Conservation (phyloP, 352 stramenopile genomes). For the Phytophthora brassicae region DNA sequence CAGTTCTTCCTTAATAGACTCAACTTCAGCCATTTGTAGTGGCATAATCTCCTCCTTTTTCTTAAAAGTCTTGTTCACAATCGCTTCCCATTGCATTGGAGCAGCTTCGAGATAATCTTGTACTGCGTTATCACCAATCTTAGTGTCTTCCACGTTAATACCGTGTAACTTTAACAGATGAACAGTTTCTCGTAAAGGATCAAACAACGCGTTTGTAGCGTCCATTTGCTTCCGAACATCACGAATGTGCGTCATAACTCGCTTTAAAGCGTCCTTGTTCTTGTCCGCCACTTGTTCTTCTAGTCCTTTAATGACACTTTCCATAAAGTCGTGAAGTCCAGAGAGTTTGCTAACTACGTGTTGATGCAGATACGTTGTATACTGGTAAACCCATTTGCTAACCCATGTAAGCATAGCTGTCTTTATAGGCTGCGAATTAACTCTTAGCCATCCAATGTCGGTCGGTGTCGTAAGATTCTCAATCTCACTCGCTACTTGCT, state of each 20-base stretch:
- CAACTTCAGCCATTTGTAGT: conserved; percentile 95
- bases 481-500: conserved; percentile 92
- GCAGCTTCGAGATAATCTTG: conserved; percentile 95
- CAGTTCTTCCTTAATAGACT: conserved; percentile 93
- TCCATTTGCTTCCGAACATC: conserved; percentile 94
- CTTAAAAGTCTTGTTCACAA: conserved; percentile 98
- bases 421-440: conserved; percentile 97
- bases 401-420: conserved; percentile 95
- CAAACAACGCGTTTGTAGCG: conserved; percentile 93
- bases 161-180: conserved; percentile 95
- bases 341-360: conserved; percentile 90
- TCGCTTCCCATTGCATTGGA: conserved; percentile 95
- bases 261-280: conserved; percentile 95
- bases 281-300: conserved; percentile 90
- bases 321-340: conserved; percentile 93
- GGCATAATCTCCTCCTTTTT: conserved; percentile 99
- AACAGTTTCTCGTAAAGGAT: conserved; percentile 92
- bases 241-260: conserved; percentile 96
- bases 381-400: conserved; percentile 96
- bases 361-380: conserved; percentile 93
- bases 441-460: conserved; percentile 97
- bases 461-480: conserved; percentile 86
- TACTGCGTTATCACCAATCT: conserved; percentile 77
- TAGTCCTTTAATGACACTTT: conserved; percentile 88
- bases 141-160: conserved; percentile 90